phyloP scores from a whole-genome alignment of 805 yeast genomes.

The Saturnispora quitensis region DNA sequence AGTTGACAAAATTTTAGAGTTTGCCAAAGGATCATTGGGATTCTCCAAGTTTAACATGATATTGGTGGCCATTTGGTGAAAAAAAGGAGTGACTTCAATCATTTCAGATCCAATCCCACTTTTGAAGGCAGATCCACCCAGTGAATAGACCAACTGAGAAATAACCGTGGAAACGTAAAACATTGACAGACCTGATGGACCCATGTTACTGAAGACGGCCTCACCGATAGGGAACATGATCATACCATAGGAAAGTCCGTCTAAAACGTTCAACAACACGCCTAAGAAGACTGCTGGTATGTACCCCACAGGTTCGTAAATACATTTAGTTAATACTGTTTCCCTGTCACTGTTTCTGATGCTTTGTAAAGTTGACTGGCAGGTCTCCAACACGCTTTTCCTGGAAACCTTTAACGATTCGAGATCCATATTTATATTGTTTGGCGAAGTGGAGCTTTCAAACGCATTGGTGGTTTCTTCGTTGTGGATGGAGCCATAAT shows the following conservation, averaged over 20 bases:
- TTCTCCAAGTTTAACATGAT: slow-evolving; percentile 40
- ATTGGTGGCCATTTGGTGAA: slow-evolving; percentile 85
- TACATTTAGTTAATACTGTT: slow-evolving; percentile 18
- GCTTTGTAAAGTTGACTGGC: neutral
- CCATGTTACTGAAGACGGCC: slow-evolving; percentile 64
- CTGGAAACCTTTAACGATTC: slow-evolving; percentile 8
- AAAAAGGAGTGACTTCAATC: slow-evolving; percentile 98
- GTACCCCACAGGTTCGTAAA: slow-evolving; percentile 36
- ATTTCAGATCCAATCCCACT: slow-evolving; percentile 95
- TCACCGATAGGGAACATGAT: slow-evolving; percentile 90
- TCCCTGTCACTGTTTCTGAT: slow-evolving; percentile 15
- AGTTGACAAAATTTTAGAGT: slow-evolving; percentile 32
- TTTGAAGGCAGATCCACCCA: slow-evolving; percentile 85
- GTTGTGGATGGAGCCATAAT: slow-evolving; percentile 2
- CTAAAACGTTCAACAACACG: slow-evolving; percentile 73
- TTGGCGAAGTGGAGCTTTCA: neutral
- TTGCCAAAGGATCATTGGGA: slow-evolving; percentile 17
- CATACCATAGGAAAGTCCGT: slow-evolving; percentile 95
- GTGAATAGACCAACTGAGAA: slow-evolving; percentile 77
- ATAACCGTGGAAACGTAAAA: slow-evolving; percentile 88
- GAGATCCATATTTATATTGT: slow-evolving; percentile 4
- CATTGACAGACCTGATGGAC: slow-evolving; percentile 87
- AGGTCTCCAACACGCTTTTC: neutral
- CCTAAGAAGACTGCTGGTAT: slow-evolving; percentile 85
- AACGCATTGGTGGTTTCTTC: neutral